Percentiles rank a stretch among this genome's conserved stretches.
Conservation (phyloP, 1,139 yeast genomes). For the Saccharomyces hybrid region DNA sequence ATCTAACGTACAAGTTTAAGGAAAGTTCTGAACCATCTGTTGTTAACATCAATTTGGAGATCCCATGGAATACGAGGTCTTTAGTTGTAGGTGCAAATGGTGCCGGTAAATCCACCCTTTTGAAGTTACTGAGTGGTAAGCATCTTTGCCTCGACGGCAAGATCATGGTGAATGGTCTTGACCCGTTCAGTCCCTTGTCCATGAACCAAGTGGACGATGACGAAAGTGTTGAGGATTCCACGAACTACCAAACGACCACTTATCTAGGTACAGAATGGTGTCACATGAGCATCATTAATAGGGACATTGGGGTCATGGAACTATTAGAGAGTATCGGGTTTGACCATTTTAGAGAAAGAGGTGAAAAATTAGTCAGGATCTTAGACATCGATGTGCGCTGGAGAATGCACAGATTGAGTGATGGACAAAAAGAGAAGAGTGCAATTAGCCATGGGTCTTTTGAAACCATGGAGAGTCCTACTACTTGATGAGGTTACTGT, state of each 20-base stretch:
- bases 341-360: conserved; percentile 58
- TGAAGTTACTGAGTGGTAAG: conserved; percentile 83
- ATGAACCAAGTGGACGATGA: conserved; percentile 16
- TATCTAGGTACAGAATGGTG: conserved; percentile 98
- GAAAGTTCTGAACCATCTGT: conserved; percentile 59
- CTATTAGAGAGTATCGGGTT: conserved; percentile 82
- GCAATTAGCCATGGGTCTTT: conserved; percentile 85
- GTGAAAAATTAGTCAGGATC: conserved; percentile 65
- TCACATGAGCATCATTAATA: conserved; percentile 74
- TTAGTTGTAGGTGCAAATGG: conserved; percentile 90
- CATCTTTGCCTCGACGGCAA: conserved; percentile 71
- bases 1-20: conserved; percentile 66
- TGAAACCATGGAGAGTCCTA: conserved; percentile 81
- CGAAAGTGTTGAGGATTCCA: conserved; percentile 25
- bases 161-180: conserved; percentile 62
- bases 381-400: conserved; percentile 80
- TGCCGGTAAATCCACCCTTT: conserved; percentile 88
- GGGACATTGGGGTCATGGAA: conserved; percentile 81
- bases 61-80: conserved; percentile 69
- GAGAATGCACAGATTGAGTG: conserved; percentile 89
- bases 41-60: conserved; percentile 48
- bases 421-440: conserved; percentile 91
- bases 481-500: conserved; percentile 92
- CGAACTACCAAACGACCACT: conserved; percentile 51
- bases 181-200: conserved; percentile 59